Conservation (phyloP, 495 filamentous ascomycete genomes). For the Hyphodiscus hymeniophilus region DNA sequence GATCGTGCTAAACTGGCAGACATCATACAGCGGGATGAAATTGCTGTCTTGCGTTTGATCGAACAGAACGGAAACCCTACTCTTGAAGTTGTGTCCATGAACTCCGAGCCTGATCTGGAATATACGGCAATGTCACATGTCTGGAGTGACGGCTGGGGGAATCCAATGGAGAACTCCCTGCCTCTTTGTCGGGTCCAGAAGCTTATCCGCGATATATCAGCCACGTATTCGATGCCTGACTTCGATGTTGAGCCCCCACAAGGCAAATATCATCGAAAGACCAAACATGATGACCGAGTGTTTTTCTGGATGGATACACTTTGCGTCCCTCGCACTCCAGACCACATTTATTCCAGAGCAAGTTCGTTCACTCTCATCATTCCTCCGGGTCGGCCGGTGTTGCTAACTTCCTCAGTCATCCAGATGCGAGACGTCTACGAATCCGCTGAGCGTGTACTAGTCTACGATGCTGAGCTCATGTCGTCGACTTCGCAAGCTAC, state of each 20-base stretch:
- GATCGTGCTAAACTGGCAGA: neutral
- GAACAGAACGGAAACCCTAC: neutral
- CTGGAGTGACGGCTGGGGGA: constrained; percentile 21
- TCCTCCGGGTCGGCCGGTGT: too few relatives aligned
- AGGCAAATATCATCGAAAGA: neutral
- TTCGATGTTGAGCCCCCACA: constrained; percentile 2
- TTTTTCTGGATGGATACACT: constrained; percentile 31
- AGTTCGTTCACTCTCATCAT: neutral
- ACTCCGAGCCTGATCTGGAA: neutral
- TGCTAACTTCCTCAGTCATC: constrained; percentile 14
- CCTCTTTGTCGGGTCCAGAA: constrained; percentile 14
- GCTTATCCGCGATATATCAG: constrained; percentile 10
- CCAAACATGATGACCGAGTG: constrained; percentile 11
- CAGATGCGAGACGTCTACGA: constrained; percentile 23
- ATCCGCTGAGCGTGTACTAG: constrained; percentile 21
- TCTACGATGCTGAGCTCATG: constrained; percentile 25
- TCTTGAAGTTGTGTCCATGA: constrained; percentile 1
- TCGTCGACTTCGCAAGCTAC: neutral
- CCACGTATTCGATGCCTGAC: constrained; percentile 4
- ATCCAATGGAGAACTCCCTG: constrained; percentile 20
- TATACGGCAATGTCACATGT: constrained; percentile 23
- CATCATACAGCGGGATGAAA: constrained; percentile 1
- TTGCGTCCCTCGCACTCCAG: constrained; percentile 21
- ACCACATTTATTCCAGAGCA: constrained; percentile 11
- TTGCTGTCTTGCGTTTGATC: constrained; percentile 6